A percentile compares a stretch with the other conserved stretches of the same genome.
Conservation (phyloP, 129 eudicot genomes). For the Flaveria brownii region DNA sequence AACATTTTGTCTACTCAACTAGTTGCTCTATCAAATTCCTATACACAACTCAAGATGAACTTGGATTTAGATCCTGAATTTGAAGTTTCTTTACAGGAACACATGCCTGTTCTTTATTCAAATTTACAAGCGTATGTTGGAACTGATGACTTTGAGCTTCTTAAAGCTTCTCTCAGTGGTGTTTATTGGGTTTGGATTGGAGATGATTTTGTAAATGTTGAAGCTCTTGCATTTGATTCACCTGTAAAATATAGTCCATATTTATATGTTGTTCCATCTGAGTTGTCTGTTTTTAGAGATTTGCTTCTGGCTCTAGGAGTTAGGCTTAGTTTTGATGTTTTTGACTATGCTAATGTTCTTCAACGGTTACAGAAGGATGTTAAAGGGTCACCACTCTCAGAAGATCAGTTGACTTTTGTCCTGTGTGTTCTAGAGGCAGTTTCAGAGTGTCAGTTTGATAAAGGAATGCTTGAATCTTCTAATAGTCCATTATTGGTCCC, state of each 20-base stretch:
- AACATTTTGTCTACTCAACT: conserved; percentile 64
- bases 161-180: conserved; percentile 64
- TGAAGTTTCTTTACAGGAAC: conserved; percentile 66
- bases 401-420: conserved; percentile 84
- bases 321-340: conserved; percentile 66
- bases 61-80: conserved; percentile 42
- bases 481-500: conserved; percentile 61
- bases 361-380: conserved; percentile 67
- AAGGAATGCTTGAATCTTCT: conserved; percentile 50
- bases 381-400: conserved; percentile 61
- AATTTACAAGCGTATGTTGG: conserved; percentile 66
- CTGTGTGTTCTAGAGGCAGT: conserved; percentile 84
- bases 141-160: conserved; percentile 47
- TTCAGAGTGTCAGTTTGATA: conserved; percentile 65
- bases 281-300: conserved; percentile 68
- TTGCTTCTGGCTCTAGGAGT: conserved; percentile 88
- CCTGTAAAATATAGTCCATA: conserved; percentile 95
- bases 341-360: conserved; percentile 68
- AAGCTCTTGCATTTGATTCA: conserved; percentile 91
- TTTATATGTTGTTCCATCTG: conserved; percentile 92
- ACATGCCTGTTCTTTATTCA: conserved; percentile 59
- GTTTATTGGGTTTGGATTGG: conserved; percentile 95
- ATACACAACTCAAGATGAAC: conserved; percentile 49
- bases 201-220: conserved; percentile 83
- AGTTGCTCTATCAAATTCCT: conserved; percentile 59